phyloP scores from a whole-genome alignment of 805 yeast genomes.

The Schwanniomyces occidentalis region DNA sequence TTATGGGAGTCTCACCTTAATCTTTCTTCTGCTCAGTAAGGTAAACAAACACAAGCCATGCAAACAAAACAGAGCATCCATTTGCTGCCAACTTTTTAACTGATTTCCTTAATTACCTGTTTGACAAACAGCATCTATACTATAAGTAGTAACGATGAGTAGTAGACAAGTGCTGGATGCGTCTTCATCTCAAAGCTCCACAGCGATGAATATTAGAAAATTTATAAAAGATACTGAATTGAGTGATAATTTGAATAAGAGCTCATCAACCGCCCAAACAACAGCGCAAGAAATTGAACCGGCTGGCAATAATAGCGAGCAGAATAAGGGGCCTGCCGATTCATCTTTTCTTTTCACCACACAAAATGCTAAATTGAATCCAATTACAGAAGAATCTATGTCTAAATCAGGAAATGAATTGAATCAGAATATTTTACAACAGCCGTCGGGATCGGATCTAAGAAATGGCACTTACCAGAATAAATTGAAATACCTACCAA shows the following conservation, averaged over 20 bases:
- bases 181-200: constrained; percentile 20
- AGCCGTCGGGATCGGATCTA: background rate
- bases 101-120: too few relatives aligned
- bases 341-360: too few relatives aligned
- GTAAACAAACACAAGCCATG: too few relatives aligned
- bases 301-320: background rate
- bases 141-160: constrained; percentile 6
- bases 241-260: constrained; percentile 14
- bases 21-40: too few relatives aligned
- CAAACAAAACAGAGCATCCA: too few relatives aligned
- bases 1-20: too few relatives aligned
- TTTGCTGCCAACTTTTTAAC: too few relatives aligned
- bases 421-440: background rate
- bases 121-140: too few relatives aligned
- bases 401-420: background rate
- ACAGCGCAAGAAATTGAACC: constrained; percentile 6
- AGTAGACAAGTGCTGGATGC: constrained; percentile 18
- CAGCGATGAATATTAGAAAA: constrained; percentile 25
- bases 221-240: constrained; percentile 31
- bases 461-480: constrained; percentile 24
- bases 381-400: constrained; percentile 1
- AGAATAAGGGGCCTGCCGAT: background rate
- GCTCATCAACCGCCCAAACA: constrained; percentile 17
- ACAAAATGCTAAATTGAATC: constrained; percentile 1
- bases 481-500: constrained; percentile 34